Evolutionary conservation across 2,329 filamentous ascomycete genomes (phyloP).

Genomic region (Bipolaris gigantea): DNA sequence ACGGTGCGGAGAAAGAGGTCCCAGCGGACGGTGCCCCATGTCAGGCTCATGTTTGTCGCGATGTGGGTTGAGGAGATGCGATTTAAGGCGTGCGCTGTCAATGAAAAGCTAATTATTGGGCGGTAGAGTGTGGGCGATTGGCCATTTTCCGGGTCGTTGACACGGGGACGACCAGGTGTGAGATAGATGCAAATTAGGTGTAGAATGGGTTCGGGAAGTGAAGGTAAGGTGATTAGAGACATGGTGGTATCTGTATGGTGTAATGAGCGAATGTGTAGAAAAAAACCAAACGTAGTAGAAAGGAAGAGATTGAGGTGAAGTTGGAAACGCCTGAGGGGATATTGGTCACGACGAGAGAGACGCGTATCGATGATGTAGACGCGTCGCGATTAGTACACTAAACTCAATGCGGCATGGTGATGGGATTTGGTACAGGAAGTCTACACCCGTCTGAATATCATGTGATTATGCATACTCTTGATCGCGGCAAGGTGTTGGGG

Average conservation of each 20-base stretch:
- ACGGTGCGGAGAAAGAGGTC: conserved; percentile 7
- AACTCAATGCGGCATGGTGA: not conserved
- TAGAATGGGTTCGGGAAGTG: conserved; percentile 8
- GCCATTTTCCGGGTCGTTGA: conserved; percentile 7
- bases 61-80: conserved; percentile 10
- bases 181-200: conserved; percentile 11
- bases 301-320: not conserved
- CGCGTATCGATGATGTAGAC: conserved; percentile 15
- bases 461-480: not conserved
- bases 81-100: conserved; percentile 7
- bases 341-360: not conserved
- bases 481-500: not conserved
- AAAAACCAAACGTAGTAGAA: not conserved
- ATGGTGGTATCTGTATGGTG: not conserved
- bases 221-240: not conserved
- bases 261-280: not conserved
- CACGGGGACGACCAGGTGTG: conserved; percentile 5
- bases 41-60: conserved; percentile 9
- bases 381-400: conserved; percentile 8
- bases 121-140: conserved; percentile 8
- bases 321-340: not conserved
- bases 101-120: conserved; percentile 8
- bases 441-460: not conserved
- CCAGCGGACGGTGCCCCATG: conserved; percentile 1
- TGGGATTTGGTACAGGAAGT: not conserved